Evolutionary conservation across 2,329 filamentous ascomycete species (phyloP).

Genomic region (Arthrobotrys iridis): DNA sequence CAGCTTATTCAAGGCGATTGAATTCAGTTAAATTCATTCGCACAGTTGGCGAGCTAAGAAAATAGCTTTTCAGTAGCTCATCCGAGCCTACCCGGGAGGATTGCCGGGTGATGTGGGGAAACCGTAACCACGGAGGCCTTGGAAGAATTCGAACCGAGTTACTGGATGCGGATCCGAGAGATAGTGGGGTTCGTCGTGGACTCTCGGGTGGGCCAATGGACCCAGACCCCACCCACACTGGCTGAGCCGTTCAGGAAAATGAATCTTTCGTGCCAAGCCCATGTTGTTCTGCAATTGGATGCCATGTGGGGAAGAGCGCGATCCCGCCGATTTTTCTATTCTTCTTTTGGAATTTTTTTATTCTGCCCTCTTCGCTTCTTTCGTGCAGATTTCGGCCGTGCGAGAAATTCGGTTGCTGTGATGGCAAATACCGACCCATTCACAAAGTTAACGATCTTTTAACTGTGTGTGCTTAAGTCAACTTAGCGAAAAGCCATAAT

Average conservation of each 20-base stretch:
- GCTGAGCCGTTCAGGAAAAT: conserved; percentile 19
- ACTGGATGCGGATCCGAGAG: conserved; percentile 52
- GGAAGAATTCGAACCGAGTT: conserved; percentile 54
- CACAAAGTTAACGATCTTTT: not conserved
- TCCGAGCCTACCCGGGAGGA: conserved; percentile 51
- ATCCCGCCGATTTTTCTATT: conserved; percentile 34
- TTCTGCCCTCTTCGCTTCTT: not conserved
- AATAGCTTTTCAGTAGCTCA: conserved; percentile 30
- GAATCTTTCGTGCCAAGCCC: conserved; percentile 25
- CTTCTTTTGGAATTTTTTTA: not conserved
- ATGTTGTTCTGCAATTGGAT: conserved; percentile 26
- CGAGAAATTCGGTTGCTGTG: not conserved
- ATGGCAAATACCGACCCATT: not conserved
- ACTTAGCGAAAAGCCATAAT: not conserved
- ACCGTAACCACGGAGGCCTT: conserved; percentile 45
- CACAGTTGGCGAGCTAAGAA: conserved; percentile 35
- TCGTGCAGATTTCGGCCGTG: not conserved
- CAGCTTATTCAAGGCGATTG: no score
- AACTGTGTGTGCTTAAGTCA: no score
- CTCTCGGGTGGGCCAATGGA: conserved; percentile 17
- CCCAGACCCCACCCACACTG: conserved; percentile 37
- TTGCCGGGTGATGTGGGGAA: conserved; percentile 36
- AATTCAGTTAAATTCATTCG: no score
- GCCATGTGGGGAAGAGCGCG: conserved; percentile 23
- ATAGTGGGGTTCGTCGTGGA: conserved; percentile 35